These are phyloP conservation scores for Cystobasidiopsis lactophilus DNA, from an alignment of 768 basidiomycete species.

Conservation along the genomic window DNA sequence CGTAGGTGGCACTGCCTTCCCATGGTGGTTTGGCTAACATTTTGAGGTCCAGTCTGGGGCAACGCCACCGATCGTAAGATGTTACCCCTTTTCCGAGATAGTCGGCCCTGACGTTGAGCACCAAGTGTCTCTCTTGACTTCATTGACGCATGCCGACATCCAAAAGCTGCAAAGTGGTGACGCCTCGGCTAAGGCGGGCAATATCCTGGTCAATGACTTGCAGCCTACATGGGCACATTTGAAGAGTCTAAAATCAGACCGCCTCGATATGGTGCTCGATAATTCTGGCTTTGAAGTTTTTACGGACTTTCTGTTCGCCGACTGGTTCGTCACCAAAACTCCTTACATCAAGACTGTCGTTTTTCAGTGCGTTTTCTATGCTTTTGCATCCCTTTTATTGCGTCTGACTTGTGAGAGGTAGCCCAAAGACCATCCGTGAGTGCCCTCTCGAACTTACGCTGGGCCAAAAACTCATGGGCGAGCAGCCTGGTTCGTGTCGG, in stretches of 20 bases:
- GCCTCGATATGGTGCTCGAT: constrained; percentile 60
- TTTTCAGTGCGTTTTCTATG: constrained; percentile 49
- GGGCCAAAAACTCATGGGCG: neutral
- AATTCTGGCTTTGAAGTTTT: constrained; percentile 53
- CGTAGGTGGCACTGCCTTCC: too few species aligned
- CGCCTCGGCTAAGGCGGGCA: constrained; percentile 55
- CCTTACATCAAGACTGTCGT: constrained; percentile 58
- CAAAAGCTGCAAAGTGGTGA: constrained; percentile 58
- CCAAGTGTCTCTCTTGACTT: constrained; percentile 69
- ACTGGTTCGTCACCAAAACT: constrained; percentile 62
- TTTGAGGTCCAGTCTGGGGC: constrained; percentile 48
- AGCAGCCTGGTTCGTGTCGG: constrained; percentile 68
- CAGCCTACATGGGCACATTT: constrained; percentile 48
- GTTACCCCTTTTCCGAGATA: too few species aligned
- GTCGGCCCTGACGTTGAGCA: too few species aligned
- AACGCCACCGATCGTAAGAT: constrained; percentile 94
- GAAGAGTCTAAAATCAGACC: constrained; percentile 45
- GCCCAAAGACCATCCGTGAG: constrained; percentile 1
- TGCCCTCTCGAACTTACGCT: neutral
- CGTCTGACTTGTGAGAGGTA: too few species aligned
- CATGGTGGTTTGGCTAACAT: too few species aligned
- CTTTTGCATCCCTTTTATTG: neutral
- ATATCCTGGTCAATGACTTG: constrained; percentile 69
- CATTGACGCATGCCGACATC: constrained; percentile 61
- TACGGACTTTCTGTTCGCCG: constrained; percentile 39